These are phyloP conservation scores for Ciborinia camelliae DNA, from an alignment of 2,329 filamentous ascomycete genomes.

Conservation along the genomic window DNA sequence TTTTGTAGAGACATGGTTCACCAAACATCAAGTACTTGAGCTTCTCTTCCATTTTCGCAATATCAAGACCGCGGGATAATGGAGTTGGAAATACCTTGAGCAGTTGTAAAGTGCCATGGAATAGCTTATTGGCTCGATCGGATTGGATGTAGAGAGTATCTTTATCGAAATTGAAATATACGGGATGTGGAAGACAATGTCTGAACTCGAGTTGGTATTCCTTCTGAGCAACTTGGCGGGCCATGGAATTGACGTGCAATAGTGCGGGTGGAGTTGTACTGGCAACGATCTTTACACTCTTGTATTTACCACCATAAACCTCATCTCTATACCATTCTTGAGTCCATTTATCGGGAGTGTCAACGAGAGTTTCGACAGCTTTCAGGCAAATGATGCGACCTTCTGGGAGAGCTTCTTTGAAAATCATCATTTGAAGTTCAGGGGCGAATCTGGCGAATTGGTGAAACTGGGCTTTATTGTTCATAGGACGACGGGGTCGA, in stretches of 20 bases:
- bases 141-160: slow-evolving; percentile 11
- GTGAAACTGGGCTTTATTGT: not conserved
- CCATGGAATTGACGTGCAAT: not conserved
- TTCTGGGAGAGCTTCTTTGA: slow-evolving; percentile 1
- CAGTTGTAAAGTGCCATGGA: not conserved
- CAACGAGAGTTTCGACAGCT: not conserved
- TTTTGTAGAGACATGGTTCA: slow-evolving; percentile 9
- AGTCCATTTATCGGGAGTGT: not conserved
- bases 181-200: not conserved
- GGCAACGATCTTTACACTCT: not conserved
- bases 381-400: not conserved
- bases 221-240: not conserved
- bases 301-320: not conserved
- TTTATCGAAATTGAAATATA: slow-evolving; percentile 8
- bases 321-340: not conserved
- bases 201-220: slow-evolving; percentile 7
- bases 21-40: slow-evolving; percentile 9
- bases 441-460: slow-evolving; percentile 10
- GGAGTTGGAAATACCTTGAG: not conserved
- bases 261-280: not conserved
- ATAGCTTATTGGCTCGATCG: not conserved
- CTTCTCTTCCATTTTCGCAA: slow-evolving; percentile 10
- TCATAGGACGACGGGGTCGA: not conserved
- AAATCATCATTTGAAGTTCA: slow-evolving; percentile 13
- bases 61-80: not conserved